Conservation (phyloP, 2,329 filamentous ascomycete species). For the Aspergillus udagawae region DNA sequence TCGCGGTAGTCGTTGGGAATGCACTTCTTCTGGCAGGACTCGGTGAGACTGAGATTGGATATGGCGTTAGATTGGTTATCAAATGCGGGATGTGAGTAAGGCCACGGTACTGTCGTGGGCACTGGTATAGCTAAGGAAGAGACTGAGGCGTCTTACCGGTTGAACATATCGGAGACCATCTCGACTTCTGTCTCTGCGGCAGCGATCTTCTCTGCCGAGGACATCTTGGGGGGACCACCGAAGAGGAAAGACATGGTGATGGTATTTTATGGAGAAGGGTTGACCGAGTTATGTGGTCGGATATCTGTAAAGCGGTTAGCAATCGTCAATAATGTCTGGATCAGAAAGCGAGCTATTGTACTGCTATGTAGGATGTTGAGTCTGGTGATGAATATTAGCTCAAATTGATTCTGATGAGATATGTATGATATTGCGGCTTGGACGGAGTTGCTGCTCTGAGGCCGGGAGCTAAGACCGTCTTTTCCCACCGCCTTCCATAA, state of each 20-base stretch:
- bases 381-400: background rate
- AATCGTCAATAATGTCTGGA: background rate
- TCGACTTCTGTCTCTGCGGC: conserved; percentile 96
- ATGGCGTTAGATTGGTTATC: background rate
- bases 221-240: conserved; percentile 72
- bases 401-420: conserved; percentile 1
- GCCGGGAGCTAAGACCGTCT: conserved; percentile 28
- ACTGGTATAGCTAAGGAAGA: background rate
- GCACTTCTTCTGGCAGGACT: conserved; percentile 91
- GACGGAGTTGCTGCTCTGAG: conserved; percentile 1
- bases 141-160: conserved; percentile 61
- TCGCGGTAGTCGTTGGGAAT: conserved; percentile 90
- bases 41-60: conserved; percentile 61
- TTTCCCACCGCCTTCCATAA: conserved; percentile 15
- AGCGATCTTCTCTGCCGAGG: conserved; percentile 94
- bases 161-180: conserved; percentile 97
- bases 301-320: background rate
- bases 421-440: conserved; percentile 1
- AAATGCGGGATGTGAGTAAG: background rate
- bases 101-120: background rate
- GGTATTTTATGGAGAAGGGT: background rate
- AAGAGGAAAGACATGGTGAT: conserved; percentile 68
- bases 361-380: background rate
- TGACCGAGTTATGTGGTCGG: background rate
- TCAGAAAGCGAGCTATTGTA: background rate